Conservation (phyloP, 1,284 basidiomycete species). For the Papiliotrema laurentii region DNA sequence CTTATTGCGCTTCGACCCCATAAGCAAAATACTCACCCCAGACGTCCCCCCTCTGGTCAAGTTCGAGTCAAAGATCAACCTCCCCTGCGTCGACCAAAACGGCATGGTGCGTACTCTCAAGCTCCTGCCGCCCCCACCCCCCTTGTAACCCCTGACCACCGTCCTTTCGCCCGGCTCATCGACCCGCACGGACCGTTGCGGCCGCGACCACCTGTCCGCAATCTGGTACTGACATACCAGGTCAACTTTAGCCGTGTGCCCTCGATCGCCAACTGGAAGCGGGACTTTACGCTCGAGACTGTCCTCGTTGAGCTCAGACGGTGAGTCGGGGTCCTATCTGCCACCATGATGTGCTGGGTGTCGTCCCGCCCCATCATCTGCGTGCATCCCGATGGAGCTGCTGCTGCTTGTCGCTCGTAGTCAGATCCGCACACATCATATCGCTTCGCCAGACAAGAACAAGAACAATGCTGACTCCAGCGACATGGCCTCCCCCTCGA, state of each 20-base stretch:
- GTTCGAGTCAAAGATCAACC: constrained; percentile 86
- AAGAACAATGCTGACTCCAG: constrained; percentile 50
- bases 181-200: too few species aligned
- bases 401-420: too few species aligned
- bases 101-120: constrained; percentile 54
- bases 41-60: constrained; percentile 47
- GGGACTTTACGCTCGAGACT: constrained; percentile 74
- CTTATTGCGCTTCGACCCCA: not conserved
- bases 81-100: constrained; percentile 76
- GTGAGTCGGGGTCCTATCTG: constrained; percentile 52
- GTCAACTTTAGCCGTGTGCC: constrained; percentile 68
- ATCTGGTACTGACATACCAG: constrained; percentile 33
- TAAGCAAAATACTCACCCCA: constrained; percentile 10
- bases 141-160: not conserved
- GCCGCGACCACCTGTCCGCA: too few species aligned
- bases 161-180: too few species aligned
- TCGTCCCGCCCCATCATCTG: not conserved
- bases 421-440: too few species aligned
- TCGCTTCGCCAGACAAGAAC: too few species aligned
- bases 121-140: not conserved
- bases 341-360: not conserved
- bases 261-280: constrained; percentile 68
- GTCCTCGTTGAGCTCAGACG: constrained; percentile 84
- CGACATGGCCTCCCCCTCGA: constrained; percentile 88
- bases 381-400: too few species aligned